Percentiles rank a stretch among this genome's conserved stretches.
phyloP scores from a whole-genome alignment of 2,329 filamentous ascomycete genomes.

The Arthroderma sp. region DNA sequence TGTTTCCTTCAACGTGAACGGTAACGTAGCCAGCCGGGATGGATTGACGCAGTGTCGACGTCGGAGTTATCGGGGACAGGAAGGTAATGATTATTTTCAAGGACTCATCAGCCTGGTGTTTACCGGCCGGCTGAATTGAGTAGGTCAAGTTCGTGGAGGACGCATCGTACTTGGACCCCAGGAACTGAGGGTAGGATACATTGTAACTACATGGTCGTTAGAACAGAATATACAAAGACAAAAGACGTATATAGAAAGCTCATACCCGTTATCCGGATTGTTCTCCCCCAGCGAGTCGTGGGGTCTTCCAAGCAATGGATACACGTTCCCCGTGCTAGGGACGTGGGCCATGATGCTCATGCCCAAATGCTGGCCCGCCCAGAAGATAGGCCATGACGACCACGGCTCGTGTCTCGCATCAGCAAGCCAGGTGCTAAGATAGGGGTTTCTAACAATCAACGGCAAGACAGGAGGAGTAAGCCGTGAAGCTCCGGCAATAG shows the following conservation, averaged over 20 bases:
- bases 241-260: slow-evolving; percentile 4
- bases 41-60: slow-evolving; percentile 66
- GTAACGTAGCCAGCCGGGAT: slow-evolving; percentile 73
- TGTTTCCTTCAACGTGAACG: slow-evolving; percentile 54
- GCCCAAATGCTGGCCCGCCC: slow-evolving; percentile 57
- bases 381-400: slow-evolving; percentile 79
- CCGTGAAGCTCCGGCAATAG: slow-evolving; percentile 38
- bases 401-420: slow-evolving; percentile 65
- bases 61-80: slow-evolving; percentile 67
- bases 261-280: slow-evolving; percentile 27
- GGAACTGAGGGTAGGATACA: slow-evolving; percentile 47
- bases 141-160: slow-evolving; percentile 61
- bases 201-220: slow-evolving; percentile 32
- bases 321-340: slow-evolving; percentile 48
- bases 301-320: slow-evolving; percentile 52
- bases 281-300: slow-evolving; percentile 46
- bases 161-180: slow-evolving; percentile 54
- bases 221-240: neutral
- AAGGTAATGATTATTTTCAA: slow-evolving; percentile 46
- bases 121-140: slow-evolving; percentile 36
- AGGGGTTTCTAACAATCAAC: slow-evolving; percentile 63
- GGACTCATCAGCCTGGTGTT: slow-evolving; percentile 20
- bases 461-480: slow-evolving; percentile 56
- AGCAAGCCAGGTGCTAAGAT: slow-evolving; percentile 62
- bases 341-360: slow-evolving; percentile 52